Conservation (phyloP, 2,329 filamentous ascomycete species). For the Penicillium sp. region DNA sequence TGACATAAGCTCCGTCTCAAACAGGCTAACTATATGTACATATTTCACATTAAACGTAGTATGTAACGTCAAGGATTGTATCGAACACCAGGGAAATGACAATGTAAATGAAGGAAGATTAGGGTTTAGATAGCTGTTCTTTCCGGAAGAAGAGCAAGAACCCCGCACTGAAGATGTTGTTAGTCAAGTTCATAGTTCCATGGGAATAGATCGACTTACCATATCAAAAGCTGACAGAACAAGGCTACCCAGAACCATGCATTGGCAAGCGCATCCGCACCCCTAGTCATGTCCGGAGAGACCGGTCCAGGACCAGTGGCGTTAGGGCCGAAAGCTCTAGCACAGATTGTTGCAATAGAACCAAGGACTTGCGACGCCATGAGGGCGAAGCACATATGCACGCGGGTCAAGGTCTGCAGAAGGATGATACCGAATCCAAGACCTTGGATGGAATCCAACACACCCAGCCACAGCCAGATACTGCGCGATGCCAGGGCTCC, state of each 20-base stretch:
- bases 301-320: conserved; percentile 60
- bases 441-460: conserved; percentile 64
- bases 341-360: conserved; percentile 61
- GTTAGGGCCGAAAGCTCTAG: conserved; percentile 61
- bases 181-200: background rate
- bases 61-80: background rate
- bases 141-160: conserved; percentile 47
- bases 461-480: conserved; percentile 67
- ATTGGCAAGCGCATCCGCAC: conserved; percentile 46
- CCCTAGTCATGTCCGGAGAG: conserved; percentile 60
- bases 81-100: background rate
- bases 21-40: background rate
- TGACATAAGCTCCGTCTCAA: background rate
- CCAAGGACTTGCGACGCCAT: conserved; percentile 62
- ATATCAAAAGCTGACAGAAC: conserved; percentile 59
- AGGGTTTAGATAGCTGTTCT: conserved; percentile 47
- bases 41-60: background rate
- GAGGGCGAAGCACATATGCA: conserved; percentile 64
- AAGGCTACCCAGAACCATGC: conserved; percentile 64
- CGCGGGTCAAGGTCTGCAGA: conserved; percentile 62
- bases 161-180: conserved; percentile 30
- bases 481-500: conserved; percentile 57
- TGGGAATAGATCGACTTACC: conserved; percentile 34
- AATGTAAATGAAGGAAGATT: conserved; percentile 9
- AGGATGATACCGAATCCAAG: conserved; percentile 68